Conservation (phyloP, 805 yeast species). For the Wickerhamiella bombiphila region DNA sequence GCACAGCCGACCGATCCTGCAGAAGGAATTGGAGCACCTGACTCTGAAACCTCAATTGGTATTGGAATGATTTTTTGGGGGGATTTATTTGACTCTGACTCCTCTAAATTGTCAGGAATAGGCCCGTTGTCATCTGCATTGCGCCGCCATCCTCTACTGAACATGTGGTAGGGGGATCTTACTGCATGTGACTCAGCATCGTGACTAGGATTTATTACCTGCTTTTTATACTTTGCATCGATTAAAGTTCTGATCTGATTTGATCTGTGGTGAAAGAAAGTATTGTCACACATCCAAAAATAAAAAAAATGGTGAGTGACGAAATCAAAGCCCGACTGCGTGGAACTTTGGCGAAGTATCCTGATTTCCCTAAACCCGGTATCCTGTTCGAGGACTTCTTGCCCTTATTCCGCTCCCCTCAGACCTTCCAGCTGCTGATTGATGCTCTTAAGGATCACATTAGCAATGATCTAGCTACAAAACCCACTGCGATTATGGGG, state of each 20-base stretch:
- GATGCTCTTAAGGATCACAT: constrained; percentile 69
- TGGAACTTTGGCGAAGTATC: constrained; percentile 45
- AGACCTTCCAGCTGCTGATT: constrained; percentile 62
- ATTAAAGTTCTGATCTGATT: too few species aligned
- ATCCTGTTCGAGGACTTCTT: constrained; percentile 89
- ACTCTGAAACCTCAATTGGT: neutral
- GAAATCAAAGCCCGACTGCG: constrained; percentile 17
- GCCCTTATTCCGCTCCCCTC: constrained; percentile 81
- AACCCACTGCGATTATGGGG: constrained; percentile 81
- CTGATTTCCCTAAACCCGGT: constrained; percentile 89
- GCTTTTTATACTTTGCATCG: too few species aligned
- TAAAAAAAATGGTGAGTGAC: neutral
- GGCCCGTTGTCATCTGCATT: too few species aligned
- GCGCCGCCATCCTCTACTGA: too few species aligned
- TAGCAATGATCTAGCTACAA: constrained; percentile 27
- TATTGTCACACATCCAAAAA: neutral
- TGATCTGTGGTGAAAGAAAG: neutral
- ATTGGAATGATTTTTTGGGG: too few species aligned
- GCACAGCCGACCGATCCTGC: neutral
- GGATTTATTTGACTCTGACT: too few species aligned
- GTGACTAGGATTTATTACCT: too few species aligned
- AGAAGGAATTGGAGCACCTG: neutral
- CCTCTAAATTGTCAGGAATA: too few species aligned
- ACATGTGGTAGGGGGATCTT: too few species aligned
- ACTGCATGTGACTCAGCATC: too few species aligned